These are phyloP conservation scores for Clitopilus passeckerianus DNA, from an alignment of 768 basidiomycete genomes.

Conservation along the genomic window DNA sequence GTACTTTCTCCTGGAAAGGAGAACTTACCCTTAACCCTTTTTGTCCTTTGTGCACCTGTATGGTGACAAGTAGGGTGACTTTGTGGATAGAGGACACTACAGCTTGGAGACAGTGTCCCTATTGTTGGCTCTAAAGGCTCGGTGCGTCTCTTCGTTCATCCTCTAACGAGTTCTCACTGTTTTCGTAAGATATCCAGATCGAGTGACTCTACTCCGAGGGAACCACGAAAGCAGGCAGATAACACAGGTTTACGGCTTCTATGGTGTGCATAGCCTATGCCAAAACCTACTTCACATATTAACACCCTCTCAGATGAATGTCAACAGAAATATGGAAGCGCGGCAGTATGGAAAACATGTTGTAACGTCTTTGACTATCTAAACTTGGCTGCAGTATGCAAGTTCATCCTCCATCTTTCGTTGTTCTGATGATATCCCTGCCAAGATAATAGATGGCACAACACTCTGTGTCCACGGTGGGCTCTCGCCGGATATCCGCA, in stretches of 20 bases:
- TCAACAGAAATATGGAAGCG: conserved; percentile 95
- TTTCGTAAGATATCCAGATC: conserved; percentile 75
- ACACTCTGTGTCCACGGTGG: conserved; percentile 95
- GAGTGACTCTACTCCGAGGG: conserved; percentile 85
- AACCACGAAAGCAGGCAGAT: conserved; percentile 98
- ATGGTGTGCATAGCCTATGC: conserved; percentile 49
- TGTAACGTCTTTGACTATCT: conserved; percentile 96
- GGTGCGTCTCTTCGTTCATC: conserved; percentile 37
- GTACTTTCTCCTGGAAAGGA: conserved; percentile 24
- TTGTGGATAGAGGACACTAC: conserved; percentile 96
- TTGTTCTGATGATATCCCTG: neutral
- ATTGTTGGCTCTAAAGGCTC: conserved; percentile 83
- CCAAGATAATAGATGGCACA: conserved; percentile 88
- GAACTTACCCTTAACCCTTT: conserved; percentile 13
- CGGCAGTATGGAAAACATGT: conserved; percentile 95
- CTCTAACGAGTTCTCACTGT: neutral
- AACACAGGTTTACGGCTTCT: conserved; percentile 98
- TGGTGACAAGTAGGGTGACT: conserved; percentile 71
- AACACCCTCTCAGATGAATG: conserved; percentile 69
- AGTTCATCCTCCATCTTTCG: neutral
- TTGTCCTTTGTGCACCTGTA: neutral
- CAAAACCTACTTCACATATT: conserved; percentile 2
- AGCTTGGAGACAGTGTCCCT: conserved; percentile 93
- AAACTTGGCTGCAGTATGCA: conserved; percentile 83
- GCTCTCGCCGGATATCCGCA: conserved; percentile 91